These are phyloP conservation scores for Botrytis elliptica DNA, from an alignment of 2,329 filamentous ascomycete species.

Conservation along the genomic window DNA sequence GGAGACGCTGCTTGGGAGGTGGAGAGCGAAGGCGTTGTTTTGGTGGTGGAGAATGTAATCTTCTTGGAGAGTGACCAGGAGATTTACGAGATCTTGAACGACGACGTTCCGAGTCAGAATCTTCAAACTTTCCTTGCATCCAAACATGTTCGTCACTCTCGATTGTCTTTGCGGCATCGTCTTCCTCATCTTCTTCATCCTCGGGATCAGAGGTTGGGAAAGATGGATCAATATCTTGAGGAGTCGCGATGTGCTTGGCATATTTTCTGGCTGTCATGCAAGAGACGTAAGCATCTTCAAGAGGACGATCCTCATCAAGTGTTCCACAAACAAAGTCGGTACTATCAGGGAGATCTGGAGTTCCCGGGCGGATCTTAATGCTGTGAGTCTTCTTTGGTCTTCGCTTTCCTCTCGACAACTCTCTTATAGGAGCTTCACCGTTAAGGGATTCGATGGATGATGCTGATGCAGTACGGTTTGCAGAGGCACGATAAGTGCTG, in stretches of 20 bases:
- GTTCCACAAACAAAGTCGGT: conserved; percentile 99
- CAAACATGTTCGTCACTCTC: conserved; percentile 69
- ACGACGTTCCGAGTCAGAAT: conserved; percentile 57
- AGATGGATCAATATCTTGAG: conserved; percentile 97
- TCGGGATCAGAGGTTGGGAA: conserved; percentile 95
- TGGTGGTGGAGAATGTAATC: conserved; percentile 56
- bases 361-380: conserved; percentile 62
- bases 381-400: conserved; percentile 33
- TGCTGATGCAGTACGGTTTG: conserved; percentile 51
- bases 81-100: conserved; percentile 49
- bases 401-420: conserved; percentile 22
- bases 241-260: conserved; percentile 76
- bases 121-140: conserved; percentile 71
- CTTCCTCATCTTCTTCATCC: conserved; percentile 74
- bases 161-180: conserved; percentile 53
- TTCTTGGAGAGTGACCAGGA: conserved; percentile 59
- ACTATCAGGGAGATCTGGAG: conserved; percentile 88
- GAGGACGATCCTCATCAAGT: conserved; percentile 86
- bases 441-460: conserved; percentile 56
- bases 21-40: conserved; percentile 40
- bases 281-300: conserved; percentile 92
- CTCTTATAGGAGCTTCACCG: conserved; percentile 33
- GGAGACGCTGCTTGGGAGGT: conserved; percentile 41
- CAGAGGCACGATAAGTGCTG: conserved; percentile 34
- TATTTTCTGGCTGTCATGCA: conserved; percentile 78